Base-by-base conservation (phyloP, 202 grass and related monocot genomes). In the Carex arenaria region DNA sequence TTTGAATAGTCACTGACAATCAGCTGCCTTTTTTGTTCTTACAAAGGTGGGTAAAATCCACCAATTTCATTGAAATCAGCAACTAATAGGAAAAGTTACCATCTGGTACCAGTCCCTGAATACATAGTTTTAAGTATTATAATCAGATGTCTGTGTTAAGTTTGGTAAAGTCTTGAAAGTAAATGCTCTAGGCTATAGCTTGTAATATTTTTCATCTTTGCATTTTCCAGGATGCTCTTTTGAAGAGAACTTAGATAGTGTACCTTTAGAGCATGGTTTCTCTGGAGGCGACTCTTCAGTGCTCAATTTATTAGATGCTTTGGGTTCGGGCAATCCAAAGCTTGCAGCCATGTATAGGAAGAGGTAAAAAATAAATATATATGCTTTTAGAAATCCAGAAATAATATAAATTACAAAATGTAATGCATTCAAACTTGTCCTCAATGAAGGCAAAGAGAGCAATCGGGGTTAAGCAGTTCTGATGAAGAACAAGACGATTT, bases 261-360 rank as follows among this genome's bases (percentile, higher is more conserved):
- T 19, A 18, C 19, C 62, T 38, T 34, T 43, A 10, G 76, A 64
- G 22, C 60, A 84, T 68, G 70, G 17, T 65, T 30, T 0, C 11
- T 59, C 32, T 74, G 34, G 68, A 70, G 72, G 45, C 5, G 66
- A 73, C 1, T 62, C 53, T 15, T 85, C 87, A 17, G 57, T 85
- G 36, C 61, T 22, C 17, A 54, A 75, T 43, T 77, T 89, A 26
- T 85, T 89, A 47, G 80, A 89, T 42, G 78, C 60, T 61, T 61
- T 89, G 70, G 68, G 61, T 43, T 82, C 87, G 2, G 43, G 36
- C 60, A 89, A 61, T 40, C 62, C 79, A 34, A 85, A 85, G 45
- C 67, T 85, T 59, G 67, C 83, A 10, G 55, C 77, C 23, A 65
- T 89, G 45, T 75, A 85, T 20, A 85, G 22, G 59, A 85, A 82